Evolutionary conservation across 352 stramenopile species (phyloP).

Genomic region (Phytophthora fragariae): DNA sequence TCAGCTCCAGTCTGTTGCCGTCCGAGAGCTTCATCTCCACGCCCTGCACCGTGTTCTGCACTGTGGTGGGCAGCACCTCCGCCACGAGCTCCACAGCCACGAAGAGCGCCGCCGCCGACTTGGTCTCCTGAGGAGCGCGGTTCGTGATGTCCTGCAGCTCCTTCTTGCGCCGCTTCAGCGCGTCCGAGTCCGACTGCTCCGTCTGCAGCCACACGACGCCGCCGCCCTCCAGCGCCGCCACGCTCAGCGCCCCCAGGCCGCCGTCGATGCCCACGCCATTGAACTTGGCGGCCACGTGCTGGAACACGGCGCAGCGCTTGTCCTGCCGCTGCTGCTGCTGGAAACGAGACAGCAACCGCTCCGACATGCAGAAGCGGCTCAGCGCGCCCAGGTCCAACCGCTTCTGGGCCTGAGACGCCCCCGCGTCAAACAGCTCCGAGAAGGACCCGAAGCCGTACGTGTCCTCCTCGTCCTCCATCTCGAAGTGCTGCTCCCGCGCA

Average conservation of each 20-base stretch:
- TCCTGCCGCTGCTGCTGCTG: slow-evolving; percentile 33
- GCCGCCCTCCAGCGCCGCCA: slow-evolving; percentile 31
- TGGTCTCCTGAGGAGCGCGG: slow-evolving; percentile 8
- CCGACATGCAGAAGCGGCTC: slow-evolving; percentile 59
- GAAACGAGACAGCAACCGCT: slow-evolving; percentile 50
- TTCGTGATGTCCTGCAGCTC: slow-evolving; percentile 72
- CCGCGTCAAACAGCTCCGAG: slow-evolving; percentile 57
- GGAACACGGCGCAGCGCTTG: slow-evolving; percentile 29
- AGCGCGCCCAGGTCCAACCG: slow-evolving; percentile 47
- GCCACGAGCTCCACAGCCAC: slow-evolving; percentile 40
- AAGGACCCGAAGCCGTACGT: slow-evolving; percentile 77
- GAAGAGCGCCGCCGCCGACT: slow-evolving; percentile 49
- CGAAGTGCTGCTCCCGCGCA: no score
- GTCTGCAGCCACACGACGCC: slow-evolving; percentile 69
- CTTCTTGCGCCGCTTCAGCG: slow-evolving; percentile 54
- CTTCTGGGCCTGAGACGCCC: slow-evolving; percentile 14
- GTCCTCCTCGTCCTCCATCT: slow-evolving; percentile 69
- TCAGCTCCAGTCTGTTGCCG: slow-evolving; percentile 55
- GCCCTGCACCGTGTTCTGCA: slow-evolving; percentile 56
- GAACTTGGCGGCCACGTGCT: slow-evolving; percentile 63
- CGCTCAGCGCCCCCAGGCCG: slow-evolving; percentile 48
- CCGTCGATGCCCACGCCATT: slow-evolving; percentile 59
- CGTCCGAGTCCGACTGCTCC: slow-evolving; percentile 58
- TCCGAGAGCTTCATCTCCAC: slow-evolving; percentile 47
- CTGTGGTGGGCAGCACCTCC: slow-evolving; percentile 31